phyloP scores from a whole-genome alignment of 129 eudicot genomes.

The sunflower (Helianthus annuus) region HanXRQr2.0-SUNRISE NC_035434.2:122786665-122787164 shows the following conservation, averaged over 20 bases:
- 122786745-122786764: slow-evolving; percentile 97
- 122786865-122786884: not conserved
- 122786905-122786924: no score
- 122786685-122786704: slow-evolving; percentile 96
- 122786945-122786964: not conserved
- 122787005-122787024: slow-evolving; percentile 98
- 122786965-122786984: not conserved
- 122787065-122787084: slow-evolving; percentile 84
- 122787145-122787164: slow-evolving; percentile 93
- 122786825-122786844: slow-evolving; percentile 98
- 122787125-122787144: slow-evolving; percentile 90
- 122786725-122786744: slow-evolving; percentile 93
- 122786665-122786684: slow-evolving; percentile 86
- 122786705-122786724: slow-evolving; percentile 94
- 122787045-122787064: slow-evolving; percentile 87
- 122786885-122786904: not conserved
- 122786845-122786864: slow-evolving; percentile 44
- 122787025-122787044: slow-evolving; percentile 95
- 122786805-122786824: slow-evolving; percentile 93
- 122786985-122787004: slow-evolving; percentile 22
- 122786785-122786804: slow-evolving; percentile 92
- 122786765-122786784: slow-evolving; percentile 87
- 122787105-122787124: slow-evolving; percentile 99
- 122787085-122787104: slow-evolving; percentile 93
- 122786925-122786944: no score